Conservation (phyloP, 2,329 filamentous ascomycete genomes). For the Nannizziopsis arthrosporioides region DNA sequence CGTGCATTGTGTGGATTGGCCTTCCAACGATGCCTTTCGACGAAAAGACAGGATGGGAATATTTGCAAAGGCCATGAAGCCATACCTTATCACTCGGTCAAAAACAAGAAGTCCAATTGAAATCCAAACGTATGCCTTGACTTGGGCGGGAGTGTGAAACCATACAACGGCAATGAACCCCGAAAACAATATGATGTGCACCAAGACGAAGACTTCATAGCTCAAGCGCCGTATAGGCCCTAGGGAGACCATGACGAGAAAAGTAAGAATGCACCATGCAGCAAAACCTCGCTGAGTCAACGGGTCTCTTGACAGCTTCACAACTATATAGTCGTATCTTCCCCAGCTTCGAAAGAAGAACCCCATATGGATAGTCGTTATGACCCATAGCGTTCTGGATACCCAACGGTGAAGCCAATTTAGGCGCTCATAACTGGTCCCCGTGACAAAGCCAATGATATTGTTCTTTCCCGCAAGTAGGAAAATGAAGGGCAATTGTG, state of each 20-base stretch:
- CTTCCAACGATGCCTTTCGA: constrained; percentile 5
- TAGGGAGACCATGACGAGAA: constrained; percentile 42
- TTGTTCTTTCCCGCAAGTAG: constrained; percentile 46
- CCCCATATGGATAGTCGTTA: constrained; percentile 43
- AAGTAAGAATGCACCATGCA: constrained; percentile 41
- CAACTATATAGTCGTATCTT: constrained; percentile 39
- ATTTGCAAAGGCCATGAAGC: constrained; percentile 31
- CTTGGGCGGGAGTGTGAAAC: constrained; percentile 37
- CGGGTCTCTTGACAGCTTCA: constrained; percentile 39
- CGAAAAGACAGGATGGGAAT: constrained; percentile 31
- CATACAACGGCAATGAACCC: constrained; percentile 40
- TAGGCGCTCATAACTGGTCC: constrained; percentile 40
- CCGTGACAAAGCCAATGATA: constrained; percentile 39
- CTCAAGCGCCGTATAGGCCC: constrained; percentile 39
- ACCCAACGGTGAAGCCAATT: constrained; percentile 46
- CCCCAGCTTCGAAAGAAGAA: constrained; percentile 45
- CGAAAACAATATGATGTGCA: constrained; percentile 42
- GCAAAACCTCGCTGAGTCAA: constrained; percentile 43
- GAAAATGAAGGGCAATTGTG: constrained; percentile 46
- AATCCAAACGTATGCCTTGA: constrained; percentile 38
- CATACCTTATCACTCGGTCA: constrained; percentile 33
- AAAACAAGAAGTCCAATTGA: constrained; percentile 37
- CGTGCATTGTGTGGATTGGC: constrained; percentile 23
- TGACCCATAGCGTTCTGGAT: constrained; percentile 41
- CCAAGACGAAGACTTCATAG: constrained; percentile 46